Conservation (phyloP, 2,329 filamentous ascomycete genomes). For the Exserohilum turcica region DNA sequence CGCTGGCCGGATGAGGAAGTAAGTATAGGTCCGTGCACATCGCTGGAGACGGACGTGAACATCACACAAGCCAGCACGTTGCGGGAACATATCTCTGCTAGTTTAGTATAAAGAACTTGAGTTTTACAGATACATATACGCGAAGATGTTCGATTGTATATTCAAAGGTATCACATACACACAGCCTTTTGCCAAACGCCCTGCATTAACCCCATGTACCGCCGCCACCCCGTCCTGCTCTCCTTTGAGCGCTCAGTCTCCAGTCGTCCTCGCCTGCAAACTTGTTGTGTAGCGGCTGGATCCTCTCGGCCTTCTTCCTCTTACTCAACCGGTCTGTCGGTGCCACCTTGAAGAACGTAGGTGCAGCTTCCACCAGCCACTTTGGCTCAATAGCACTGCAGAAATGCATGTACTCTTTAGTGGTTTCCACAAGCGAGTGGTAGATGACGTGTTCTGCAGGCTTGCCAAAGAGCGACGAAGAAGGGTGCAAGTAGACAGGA, state of each 20-base stretch:
- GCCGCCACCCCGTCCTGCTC: conserved; percentile 82
- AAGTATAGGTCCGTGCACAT: conserved; percentile 21
- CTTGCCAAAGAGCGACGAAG: conserved; percentile 90
- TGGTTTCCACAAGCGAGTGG: conserved; percentile 86
- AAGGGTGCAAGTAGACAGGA: conserved; percentile 92
- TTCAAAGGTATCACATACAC: conserved; percentile 3
- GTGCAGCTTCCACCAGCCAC: conserved; percentile 92
- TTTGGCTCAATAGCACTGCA: conserved; percentile 94
- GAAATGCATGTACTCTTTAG: conserved; percentile 97
- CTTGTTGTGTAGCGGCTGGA: conserved; percentile 93
- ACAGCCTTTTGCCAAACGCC: not conserved
- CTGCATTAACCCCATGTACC: conserved; percentile 81
- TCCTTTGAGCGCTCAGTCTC: conserved; percentile 86
- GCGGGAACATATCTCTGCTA: not conserved
- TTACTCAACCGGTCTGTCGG: conserved; percentile 85
- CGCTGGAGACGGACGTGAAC: not conserved
- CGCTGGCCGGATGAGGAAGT: conserved; percentile 24
- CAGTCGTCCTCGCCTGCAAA: conserved; percentile 94
- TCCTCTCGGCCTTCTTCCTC: conserved; percentile 90
- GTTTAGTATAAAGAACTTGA: too few species aligned
- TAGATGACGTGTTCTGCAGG: conserved; percentile 97
- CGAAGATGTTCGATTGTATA: not conserved
- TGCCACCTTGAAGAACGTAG: conserved; percentile 98
- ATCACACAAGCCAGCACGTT: not conserved
- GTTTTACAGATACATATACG: too few species aligned